Base-by-base conservation (phyloP, 2,329 filamentous ascomycete species). In the Calonectria henricotiae region DNA sequence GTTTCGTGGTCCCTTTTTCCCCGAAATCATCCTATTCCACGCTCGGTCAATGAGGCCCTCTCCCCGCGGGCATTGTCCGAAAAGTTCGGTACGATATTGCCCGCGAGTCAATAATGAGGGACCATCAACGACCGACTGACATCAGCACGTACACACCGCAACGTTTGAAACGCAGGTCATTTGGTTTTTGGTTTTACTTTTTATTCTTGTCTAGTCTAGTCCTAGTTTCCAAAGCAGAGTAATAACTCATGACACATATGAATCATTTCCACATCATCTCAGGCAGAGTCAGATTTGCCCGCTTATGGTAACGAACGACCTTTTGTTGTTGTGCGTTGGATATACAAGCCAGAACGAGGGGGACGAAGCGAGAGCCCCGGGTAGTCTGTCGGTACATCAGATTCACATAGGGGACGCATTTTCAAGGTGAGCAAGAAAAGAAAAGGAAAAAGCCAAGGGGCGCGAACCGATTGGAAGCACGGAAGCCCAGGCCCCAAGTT, bases 401-500 rank as follows among this genome's bases (percentile, higher is more conserved):
- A 46, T 46, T 46, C 9, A 23, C 43, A 46, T 20, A 11, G 43
- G 20, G 17, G 41, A 23, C 43, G 32, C 51, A 39, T 41, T 13
- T n/a, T 30, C 43, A 46, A 37, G 35, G 44, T 49, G 44, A 49
- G 25, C 35, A 51, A 49, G 39, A 62, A 46, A 43, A 46, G 17
- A 35, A 46, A 46, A 62, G 13, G 6, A 37, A 17, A 37, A 25
- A 43, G 49, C 11, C 27, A 32, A 66, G 47, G 46, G 46, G 35
- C 55, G 46, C 32, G 54, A 55, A 55, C 44, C 62, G 55, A 65
- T 66, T 66, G 68, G 65, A 66, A 62, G 32, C 32, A 23, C 46
- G 65, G 49, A 65, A 65, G 62, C 51, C 67, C 62, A 69, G 37
- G 39, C 46, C 62, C 67, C 62, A 62, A 15, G 20, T 64, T 51